phyloP scores from a whole-genome alignment of 1,284 basidiomycete species.

The Fistulina hepatica region DNA sequence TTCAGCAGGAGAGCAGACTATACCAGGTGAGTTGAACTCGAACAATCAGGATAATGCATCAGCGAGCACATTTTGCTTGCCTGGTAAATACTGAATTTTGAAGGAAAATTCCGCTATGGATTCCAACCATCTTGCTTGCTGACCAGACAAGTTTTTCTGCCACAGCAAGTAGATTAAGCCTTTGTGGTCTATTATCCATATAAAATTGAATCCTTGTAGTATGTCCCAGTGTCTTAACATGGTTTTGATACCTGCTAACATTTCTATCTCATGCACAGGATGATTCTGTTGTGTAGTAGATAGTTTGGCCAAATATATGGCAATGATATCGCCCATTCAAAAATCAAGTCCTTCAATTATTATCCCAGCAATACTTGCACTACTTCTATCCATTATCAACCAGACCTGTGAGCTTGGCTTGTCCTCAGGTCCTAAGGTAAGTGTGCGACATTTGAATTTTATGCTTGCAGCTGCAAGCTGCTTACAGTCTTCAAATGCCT shows the following conservation, averaged over 20 bases:
- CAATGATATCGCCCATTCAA: constrained; percentile 19
- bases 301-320: constrained; percentile 30
- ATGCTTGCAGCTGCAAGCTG: constrained; percentile 12
- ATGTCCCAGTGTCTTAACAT: constrained; percentile 23
- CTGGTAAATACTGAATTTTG: constrained; percentile 21
- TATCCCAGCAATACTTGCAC: constrained; percentile 21
- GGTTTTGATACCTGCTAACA: constrained; percentile 26
- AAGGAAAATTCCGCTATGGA: constrained; percentile 23
- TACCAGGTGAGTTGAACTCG: too few relatives aligned
- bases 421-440: too few relatives aligned
- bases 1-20: too few relatives aligned
- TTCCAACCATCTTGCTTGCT: constrained; percentile 30
- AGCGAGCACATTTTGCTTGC: constrained; percentile 22
- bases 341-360: constrained; percentile 22
- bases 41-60: constrained; percentile 26
- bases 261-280: constrained; percentile 26
- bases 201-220: constrained; percentile 22
- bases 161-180: constrained; percentile 21
- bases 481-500: constrained; percentile 28
- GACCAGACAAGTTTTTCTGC: constrained; percentile 23
- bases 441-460: constrained; percentile 18
- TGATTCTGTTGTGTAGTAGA: constrained; percentile 30
- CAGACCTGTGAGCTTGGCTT: constrained; percentile 12
- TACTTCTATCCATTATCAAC: constrained; percentile 22
- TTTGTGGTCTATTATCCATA: constrained; percentile 29